Evolutionary conservation across 2,329 filamentous ascomycete species (phyloP).

Genomic region (Hirsutella minnesotensis): DNA sequence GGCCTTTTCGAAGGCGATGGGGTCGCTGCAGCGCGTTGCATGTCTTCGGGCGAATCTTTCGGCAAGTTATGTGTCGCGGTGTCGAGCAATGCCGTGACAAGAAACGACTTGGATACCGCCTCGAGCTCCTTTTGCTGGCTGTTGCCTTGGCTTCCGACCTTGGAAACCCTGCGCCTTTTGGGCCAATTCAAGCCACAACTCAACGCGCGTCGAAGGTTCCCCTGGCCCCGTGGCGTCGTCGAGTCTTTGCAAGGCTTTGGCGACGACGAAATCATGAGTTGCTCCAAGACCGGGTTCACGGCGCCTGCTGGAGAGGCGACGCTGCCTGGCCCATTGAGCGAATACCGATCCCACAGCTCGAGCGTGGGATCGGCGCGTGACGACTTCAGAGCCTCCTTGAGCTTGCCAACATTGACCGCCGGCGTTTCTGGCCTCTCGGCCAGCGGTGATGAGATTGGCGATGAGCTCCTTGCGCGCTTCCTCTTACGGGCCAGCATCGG

Average conservation of each 20-base stretch:
- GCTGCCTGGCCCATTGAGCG: conserved; percentile 32
- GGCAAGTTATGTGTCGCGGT: conserved; percentile 47
- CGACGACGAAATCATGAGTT: conserved; percentile 60
- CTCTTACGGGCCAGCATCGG: conserved; percentile 38
- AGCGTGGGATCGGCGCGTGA: conserved; percentile 60
- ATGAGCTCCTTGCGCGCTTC: conserved; percentile 65
- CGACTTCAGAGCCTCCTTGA: conserved; percentile 49
- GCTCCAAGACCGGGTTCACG: conserved; percentile 46
- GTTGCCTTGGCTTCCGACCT: conserved; percentile 20
- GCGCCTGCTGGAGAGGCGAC: conserved; percentile 30
- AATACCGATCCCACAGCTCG: conserved; percentile 69
- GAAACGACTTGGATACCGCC: conserved; percentile 41
- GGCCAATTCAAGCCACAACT: conserved; percentile 63
- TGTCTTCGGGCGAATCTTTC: conserved; percentile 22
- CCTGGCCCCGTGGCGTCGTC: conserved; percentile 27
- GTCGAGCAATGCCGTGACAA: conserved; percentile 53
- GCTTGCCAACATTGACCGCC: conserved; percentile 44
- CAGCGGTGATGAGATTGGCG: conserved; percentile 57
- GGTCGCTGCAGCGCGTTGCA: too few species aligned
- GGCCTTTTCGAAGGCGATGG: conserved; percentile 32
- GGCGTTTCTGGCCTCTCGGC: conserved; percentile 29
- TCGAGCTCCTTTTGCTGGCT: conserved; percentile 27
- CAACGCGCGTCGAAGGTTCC: conserved; percentile 46
- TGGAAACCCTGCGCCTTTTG: conserved; percentile 50
- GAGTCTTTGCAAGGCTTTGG: conserved; percentile 43